Evolutionary conservation across 2,329 filamentous ascomycete species (phyloP).

Genomic region (Xylaria polymorpha): DNA sequence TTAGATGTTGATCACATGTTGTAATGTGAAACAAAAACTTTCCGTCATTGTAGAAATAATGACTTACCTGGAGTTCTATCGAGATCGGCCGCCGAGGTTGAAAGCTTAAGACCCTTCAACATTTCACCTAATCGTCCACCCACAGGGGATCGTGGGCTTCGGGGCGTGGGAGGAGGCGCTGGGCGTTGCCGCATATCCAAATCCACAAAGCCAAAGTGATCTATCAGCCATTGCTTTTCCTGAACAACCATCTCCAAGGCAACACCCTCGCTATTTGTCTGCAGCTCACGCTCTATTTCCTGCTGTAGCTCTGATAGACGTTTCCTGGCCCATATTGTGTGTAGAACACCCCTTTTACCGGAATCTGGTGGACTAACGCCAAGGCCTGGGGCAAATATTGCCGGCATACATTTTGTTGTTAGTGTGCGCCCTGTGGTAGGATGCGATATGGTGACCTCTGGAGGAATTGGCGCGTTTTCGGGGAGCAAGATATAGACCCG

Average conservation of each 20-base stretch:
- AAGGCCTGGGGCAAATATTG: constrained; percentile 84
- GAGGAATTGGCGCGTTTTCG: constrained; percentile 76
- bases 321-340: constrained; percentile 91
- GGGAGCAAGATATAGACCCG: constrained; percentile 85
- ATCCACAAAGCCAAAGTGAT: constrained; percentile 76
- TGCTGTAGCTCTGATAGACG: constrained; percentile 77
- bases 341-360: constrained; percentile 83
- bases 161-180: constrained; percentile 52
- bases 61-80: constrained; percentile 64
- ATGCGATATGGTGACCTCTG: constrained; percentile 73
- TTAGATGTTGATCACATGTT: constrained; percentile 17
- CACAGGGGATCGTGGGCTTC: constrained; percentile 72
- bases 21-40: constrained; percentile 46
- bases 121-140: constrained; percentile 81
- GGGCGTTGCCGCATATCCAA: constrained; percentile 47
- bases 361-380: constrained; percentile 73
- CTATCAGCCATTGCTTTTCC: constrained; percentile 86
- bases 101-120: constrained; percentile 80
- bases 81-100: constrained; percentile 76
- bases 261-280: constrained; percentile 81
- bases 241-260: constrained; percentile 85
- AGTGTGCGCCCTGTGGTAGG: constrained; percentile 55
- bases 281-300: constrained; percentile 81
- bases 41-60: neutral
- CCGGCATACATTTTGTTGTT: constrained; percentile 81